Evolutionary conservation across 352 stramenopile genomes (phyloP).

Genomic region (Globisporangium acanthophoron): DNA sequence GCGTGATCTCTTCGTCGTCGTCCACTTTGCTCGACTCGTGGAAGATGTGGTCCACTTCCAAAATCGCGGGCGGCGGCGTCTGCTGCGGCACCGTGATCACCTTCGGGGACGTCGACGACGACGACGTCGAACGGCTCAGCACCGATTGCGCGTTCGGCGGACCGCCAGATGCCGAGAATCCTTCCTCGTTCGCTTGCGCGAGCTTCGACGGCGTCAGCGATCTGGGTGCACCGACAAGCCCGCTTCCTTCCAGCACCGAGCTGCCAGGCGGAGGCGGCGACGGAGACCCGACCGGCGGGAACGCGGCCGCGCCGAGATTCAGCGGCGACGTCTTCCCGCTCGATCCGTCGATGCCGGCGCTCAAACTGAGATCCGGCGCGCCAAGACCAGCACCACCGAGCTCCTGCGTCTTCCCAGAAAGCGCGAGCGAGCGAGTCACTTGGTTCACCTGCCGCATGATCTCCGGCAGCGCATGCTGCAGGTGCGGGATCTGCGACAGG

Average conservation of each 20-base stretch:
- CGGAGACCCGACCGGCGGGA: slow-evolving; percentile 19
- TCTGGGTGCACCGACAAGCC: slow-evolving; percentile 2
- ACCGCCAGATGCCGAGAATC: slow-evolving; percentile 6
- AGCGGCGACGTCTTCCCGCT: slow-evolving; percentile 15
- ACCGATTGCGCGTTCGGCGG: slow-evolving; percentile 23
- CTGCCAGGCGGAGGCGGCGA: slow-evolving; percentile 3
- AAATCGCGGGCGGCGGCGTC: slow-evolving; percentile 36
- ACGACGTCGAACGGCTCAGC: slow-evolving; percentile 36
- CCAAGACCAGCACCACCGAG: background rate
- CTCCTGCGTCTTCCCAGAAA: slow-evolving; percentile 29
- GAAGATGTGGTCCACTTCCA: slow-evolving; percentile 85
- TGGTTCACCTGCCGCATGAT: slow-evolving; percentile 88
- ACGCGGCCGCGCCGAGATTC: slow-evolving; percentile 20
- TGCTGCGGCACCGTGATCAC: slow-evolving; percentile 32
- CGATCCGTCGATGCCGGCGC: slow-evolving; percentile 3
- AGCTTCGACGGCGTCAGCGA: slow-evolving; percentile 17
- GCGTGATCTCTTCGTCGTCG: slow-evolving; percentile 51
- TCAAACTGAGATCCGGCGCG: background rate
- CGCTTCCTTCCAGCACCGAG: slow-evolving; percentile 5
- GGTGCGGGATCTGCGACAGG: slow-evolving; percentile 96
- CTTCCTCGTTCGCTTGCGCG: slow-evolving; percentile 11
- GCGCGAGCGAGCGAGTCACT: slow-evolving; percentile 55
- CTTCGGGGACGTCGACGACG: slow-evolving; percentile 30
- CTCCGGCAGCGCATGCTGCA: slow-evolving; percentile 92
- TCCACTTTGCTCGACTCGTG: slow-evolving; percentile 58